A percentile compares a stretch with the other conserved stretches of the same genome.
Evolutionary conservation across 2,329 filamentous ascomycete genomes (phyloP).

Genomic region (Magnaporthales sp.): DNA sequence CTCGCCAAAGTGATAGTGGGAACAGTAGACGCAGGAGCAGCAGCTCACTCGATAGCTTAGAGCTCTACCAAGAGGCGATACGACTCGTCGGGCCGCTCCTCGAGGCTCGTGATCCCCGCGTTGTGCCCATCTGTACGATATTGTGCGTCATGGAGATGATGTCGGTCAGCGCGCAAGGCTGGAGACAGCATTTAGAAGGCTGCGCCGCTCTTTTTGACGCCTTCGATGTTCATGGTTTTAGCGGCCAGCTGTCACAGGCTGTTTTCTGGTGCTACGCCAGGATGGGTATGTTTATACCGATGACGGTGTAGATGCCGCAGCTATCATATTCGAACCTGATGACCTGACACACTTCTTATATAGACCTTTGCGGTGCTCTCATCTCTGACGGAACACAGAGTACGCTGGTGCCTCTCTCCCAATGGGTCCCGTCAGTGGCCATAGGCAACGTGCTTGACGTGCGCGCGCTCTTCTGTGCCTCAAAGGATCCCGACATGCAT

Average conservation of each 20-base stretch:
- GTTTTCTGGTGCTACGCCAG: slow-evolving; percentile 52
- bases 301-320: neutral
- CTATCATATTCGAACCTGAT: neutral
- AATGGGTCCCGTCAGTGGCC: slow-evolving; percentile 36
- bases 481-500: slow-evolving; percentile 39
- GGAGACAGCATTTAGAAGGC: slow-evolving; percentile 48
- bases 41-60: slow-evolving; percentile 40
- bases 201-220: slow-evolving; percentile 46
- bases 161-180: slow-evolving; percentile 33
- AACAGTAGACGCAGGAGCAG: neutral
- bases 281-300: slow-evolving; percentile 32
- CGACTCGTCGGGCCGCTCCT: slow-evolving; percentile 27
- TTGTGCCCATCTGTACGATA: slow-evolving; percentile 28
- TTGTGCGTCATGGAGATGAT: slow-evolving; percentile 34
- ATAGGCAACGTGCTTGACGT: slow-evolving; percentile 22
- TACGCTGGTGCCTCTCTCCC: slow-evolving; percentile 38
- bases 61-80: slow-evolving; percentile 47
- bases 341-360: neutral
- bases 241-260: slow-evolving; percentile 41
- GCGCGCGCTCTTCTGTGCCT: slow-evolving; percentile 22
- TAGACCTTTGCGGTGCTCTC: slow-evolving; percentile 45
- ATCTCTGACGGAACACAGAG: slow-evolving; percentile 43
- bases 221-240: slow-evolving; percentile 43
- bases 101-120: slow-evolving; percentile 20
- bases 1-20: too few species aligned